Percentiles rank a stretch among this genome's conserved stretches.
Evolutionary conservation across 2,329 filamentous ascomycete genomes (phyloP).

Genomic region (Chlorencoelia australis): DNA sequence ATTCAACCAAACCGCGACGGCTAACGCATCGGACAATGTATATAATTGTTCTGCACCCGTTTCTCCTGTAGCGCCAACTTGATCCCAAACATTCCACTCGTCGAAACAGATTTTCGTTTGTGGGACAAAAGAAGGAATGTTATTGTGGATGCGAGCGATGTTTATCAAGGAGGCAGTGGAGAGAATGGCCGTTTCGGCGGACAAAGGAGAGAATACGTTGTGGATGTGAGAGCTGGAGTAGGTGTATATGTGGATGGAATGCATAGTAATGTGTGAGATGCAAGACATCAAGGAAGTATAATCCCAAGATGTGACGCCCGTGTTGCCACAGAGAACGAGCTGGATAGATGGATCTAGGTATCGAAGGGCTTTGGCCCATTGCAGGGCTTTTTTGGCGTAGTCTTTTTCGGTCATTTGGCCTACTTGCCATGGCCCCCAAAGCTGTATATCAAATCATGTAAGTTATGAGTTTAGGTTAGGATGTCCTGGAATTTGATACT

Average conservation of each 20-base stretch:
- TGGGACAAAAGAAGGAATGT: conserved; percentile 20
- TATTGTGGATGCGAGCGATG: conserved; percentile 51
- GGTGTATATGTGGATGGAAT: conserved; percentile 58
- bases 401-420: conserved; percentile 46
- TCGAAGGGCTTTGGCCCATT: conserved; percentile 49
- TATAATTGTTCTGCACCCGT: conserved; percentile 53
- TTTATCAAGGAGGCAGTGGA: conserved; percentile 51
- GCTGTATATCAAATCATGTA: conserved; percentile 12
- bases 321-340: conserved; percentile 56
- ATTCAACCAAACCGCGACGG: conserved; percentile 53
- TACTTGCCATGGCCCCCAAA: conserved; percentile 36
- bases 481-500: neutral
- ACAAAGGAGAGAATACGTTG: conserved; percentile 45
- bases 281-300: conserved; percentile 51
- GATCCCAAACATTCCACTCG: conserved; percentile 64
- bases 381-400: conserved; percentile 45
- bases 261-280: conserved; percentile 53
- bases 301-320: conserved; percentile 52
- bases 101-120: conserved; percentile 57
- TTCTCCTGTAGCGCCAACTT: conserved; percentile 49
- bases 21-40: conserved; percentile 53
- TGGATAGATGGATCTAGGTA: conserved; percentile 48
- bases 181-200: conserved; percentile 55
- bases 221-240: conserved; percentile 33
- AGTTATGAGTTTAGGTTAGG: no score